phyloP scores from a whole-genome alignment of 2,329 filamentous ascomycete species.

The Xylaria arbuscula region DNA sequence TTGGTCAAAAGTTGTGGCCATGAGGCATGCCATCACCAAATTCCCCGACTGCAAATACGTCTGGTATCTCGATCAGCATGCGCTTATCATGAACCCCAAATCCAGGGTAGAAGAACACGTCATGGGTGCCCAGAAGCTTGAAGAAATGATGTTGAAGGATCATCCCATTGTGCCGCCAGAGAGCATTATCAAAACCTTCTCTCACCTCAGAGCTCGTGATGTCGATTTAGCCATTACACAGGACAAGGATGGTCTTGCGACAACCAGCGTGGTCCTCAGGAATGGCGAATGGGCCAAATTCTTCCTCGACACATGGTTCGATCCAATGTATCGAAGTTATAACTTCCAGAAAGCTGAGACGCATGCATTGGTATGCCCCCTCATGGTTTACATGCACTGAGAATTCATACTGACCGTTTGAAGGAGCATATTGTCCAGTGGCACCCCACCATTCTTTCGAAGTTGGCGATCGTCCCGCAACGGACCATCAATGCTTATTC shows the following conservation, averaged over 20 bases:
- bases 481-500: constrained; percentile 84
- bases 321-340: constrained; percentile 91
- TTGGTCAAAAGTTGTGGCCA: constrained; percentile 84
- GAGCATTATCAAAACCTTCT: constrained; percentile 95
- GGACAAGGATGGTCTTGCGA: constrained; percentile 81
- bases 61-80: constrained; percentile 87
- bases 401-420: constrained; percentile 45
- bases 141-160: constrained; percentile 85
- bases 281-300: constrained; percentile 92
- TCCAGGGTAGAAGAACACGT: constrained; percentile 77
- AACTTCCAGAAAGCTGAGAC: constrained; percentile 96
- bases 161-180: constrained; percentile 91
- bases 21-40: constrained; percentile 87
- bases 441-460: constrained; percentile 95
- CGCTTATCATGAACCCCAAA: constrained; percentile 87
- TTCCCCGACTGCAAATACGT: constrained; percentile 82
- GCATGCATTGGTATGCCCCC: constrained; percentile 80
- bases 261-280: constrained; percentile 81
- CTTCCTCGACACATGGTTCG: constrained; percentile 95
- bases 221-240: constrained; percentile 87
- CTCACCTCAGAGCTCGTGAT: constrained; percentile 79
- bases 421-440: constrained; percentile 92
- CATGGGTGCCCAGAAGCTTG: constrained; percentile 73
- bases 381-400: not conserved
- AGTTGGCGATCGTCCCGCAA: constrained; percentile 90